Evolutionary conservation across 1,139 yeast genomes (phyloP).

Genomic region (Saccharomyces hybrid): DNA sequence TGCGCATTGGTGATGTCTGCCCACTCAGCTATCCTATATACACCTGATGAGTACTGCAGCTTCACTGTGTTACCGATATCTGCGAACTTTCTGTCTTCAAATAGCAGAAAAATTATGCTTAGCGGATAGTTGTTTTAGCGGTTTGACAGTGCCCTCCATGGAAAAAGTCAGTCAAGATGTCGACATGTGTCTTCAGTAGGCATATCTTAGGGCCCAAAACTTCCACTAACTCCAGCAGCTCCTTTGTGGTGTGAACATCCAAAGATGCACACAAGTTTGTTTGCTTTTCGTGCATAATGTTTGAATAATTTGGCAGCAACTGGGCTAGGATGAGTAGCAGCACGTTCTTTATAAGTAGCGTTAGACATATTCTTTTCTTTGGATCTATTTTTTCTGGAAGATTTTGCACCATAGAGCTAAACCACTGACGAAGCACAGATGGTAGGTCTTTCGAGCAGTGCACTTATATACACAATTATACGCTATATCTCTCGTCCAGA

Average conservation of each 20-base stretch:
- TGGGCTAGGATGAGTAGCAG: constrained; percentile 61
- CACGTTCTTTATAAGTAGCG: constrained; percentile 59
- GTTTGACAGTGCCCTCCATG: constrained; percentile 68
- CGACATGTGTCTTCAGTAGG: constrained; percentile 89
- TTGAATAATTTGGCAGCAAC: constrained; percentile 68
- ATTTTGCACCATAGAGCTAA: neutral
- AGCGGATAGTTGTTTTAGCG: constrained; percentile 59
- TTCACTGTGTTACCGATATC: constrained; percentile 98
- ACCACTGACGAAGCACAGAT: neutral
- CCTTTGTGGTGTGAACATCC: constrained; percentile 74
- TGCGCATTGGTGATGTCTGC: constrained; percentile 97
- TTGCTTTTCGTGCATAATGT: constrained; percentile 69
- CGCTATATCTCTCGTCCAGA: neutral
- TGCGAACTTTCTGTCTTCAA: constrained; percentile 96
- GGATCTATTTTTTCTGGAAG: neutral
- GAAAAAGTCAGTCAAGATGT: constrained; percentile 83
- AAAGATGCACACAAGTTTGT: constrained; percentile 94
- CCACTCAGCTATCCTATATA: constrained; percentile 85
- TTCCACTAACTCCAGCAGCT: constrained; percentile 65
- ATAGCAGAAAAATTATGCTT: constrained; percentile 80
- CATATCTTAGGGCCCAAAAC: constrained; percentile 86
- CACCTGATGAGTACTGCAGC: constrained; percentile 86
- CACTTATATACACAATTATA: neutral
- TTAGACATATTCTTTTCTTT: constrained; percentile 19
- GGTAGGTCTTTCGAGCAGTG: neutral